phyloP scores from a whole-genome alignment of 2,329 filamentous ascomycete species.

The Hypoxylon sp. region DNA sequence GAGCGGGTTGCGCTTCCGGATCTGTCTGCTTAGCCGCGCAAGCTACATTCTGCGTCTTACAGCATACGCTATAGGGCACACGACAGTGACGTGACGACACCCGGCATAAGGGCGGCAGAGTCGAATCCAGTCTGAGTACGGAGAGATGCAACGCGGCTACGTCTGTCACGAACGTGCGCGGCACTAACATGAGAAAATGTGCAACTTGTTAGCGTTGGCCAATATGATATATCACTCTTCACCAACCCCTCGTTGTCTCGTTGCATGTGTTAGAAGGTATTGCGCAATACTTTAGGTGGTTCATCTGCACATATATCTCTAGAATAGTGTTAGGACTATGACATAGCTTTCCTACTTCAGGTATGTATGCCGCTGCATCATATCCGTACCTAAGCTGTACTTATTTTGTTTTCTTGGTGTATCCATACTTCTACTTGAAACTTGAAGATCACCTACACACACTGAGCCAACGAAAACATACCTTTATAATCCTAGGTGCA shows the following conservation, averaged over 20 bases:
- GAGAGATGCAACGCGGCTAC: constrained; percentile 18
- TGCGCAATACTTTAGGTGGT: constrained; percentile 17
- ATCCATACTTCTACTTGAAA: background rate
- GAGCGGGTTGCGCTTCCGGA: constrained; percentile 6
- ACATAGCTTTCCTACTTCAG: constrained; percentile 18
- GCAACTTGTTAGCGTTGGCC: constrained; percentile 21
- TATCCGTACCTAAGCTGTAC: background rate
- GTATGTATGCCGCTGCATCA: constrained; percentile 8
- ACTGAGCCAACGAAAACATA: too few species aligned
- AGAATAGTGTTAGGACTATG: constrained; percentile 23
- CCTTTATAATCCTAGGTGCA: too few species aligned
- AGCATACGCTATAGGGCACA: constrained; percentile 19
- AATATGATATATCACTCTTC: constrained; percentile 7
- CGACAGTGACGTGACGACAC: constrained; percentile 33
- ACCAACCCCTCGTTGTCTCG: constrained; percentile 14
- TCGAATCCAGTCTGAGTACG: constrained; percentile 6
- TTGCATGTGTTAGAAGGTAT: constrained; percentile 21
- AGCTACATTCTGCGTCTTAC: constrained; percentile 23
- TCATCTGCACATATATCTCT: background rate
- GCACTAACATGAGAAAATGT: constrained; percentile 14
- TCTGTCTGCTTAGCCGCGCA: constrained; percentile 28
- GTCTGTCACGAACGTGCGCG: constrained; percentile 4
- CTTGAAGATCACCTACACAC: constrained; percentile 3
- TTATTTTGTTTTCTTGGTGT: background rate
- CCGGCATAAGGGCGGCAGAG: constrained; percentile 22